Base-by-base conservation (phyloP, 2,329 filamentous ascomycete species). In the Colletotrichum cuscutae region DNA sequence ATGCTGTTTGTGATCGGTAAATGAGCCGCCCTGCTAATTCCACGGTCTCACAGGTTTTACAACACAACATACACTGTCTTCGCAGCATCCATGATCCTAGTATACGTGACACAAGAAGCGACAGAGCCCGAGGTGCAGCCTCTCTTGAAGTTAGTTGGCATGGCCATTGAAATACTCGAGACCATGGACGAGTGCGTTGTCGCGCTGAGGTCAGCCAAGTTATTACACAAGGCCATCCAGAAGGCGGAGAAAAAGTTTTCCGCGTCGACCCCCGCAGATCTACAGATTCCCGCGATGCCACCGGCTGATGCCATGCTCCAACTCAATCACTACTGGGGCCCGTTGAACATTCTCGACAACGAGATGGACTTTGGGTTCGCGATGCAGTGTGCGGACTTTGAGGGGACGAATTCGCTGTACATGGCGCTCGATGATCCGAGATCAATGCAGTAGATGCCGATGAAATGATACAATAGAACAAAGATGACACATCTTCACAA, bases 51-150 rank as follows among this genome's bases (percentile, higher is more conserved):
- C 6, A 79, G 78, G 78, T 80, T 79, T 65, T 79, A 79, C 66
- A 80, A 80, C 63, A 79, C 78, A 2, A 80, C 78, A 9, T 80
- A 80, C 65, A 77, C 76, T 1, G 75, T 77, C 22, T 80, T 80
- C 49, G 78, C 79, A 4, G 76, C 79, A 12, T 79, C 78, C 22
- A 76, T 79, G 37, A 77, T 79, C 37, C 74, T 80, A 12, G 76
- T 79, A 3, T 79, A 79, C 72, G 66, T 76, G 52, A 76, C 74
- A 24, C 76, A 77, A 42, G 76, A 77, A 52, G 67, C 76, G 2
- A 68, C 65, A 13, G 75, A 78, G 52, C 56, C 56, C 7, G 76
- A 76, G 12, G 64, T 75, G 9, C 60, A 75, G 7, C 64, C 73
- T 1, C 74, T 78, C 1, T 60, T 79, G 1, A 59, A 72, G 13